Evolutionary conservation across 2,329 filamentous ascomycete genomes (phyloP), one percentile per base, ranked within the genome.

Genomic region (Calonectria pseudoreteaudii): DNA sequence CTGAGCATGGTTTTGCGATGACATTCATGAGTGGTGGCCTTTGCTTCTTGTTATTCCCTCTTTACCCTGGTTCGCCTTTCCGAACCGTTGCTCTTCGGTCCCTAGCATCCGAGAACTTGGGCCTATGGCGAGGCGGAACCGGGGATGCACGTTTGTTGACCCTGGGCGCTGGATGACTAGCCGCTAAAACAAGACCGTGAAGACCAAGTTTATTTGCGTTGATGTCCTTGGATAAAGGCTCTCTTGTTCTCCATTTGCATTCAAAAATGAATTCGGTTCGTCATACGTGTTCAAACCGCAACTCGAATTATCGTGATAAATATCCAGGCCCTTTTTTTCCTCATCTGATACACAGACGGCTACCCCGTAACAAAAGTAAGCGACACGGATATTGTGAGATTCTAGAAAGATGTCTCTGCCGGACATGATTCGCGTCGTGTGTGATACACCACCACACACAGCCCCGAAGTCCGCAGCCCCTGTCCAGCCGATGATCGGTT

Each of bases 391-490:
- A 30, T 20, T 53, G 44, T 31, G 28, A 53, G 36, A 64, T 36
- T 64, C 30, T 34, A 26, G 30, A 31, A 58, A 38, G 62, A 50
- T 6, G 47, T 23, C 14, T 62, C 44, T 62, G 31, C 31, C 36
- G 23, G 41, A 36, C 28, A 28, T 34, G 38, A 62, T 38, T 36
- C 64, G 31, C 64, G 53, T 41, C 56, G 56, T 49, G n/a, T 14
- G 49, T 71, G 68, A 38, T 23, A 66, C 50, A 47, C 68, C 53
- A 66, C 69, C n/a, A 66, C 52, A 52, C 62, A 41, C 62, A 30
- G 52, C 26, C 38, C 36, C 38, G 10, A 66, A 31, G 34, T 60
- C 50, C 60, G 50, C 38, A 20, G 44, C 64, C 69, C 53, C 64
- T 49, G 44, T 38, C 18, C 28, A 30, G 34, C 16, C 11, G n/a